A percentile compares a stretch with the other conserved stretches of the same genome.
Evolutionary conservation across 2,329 filamentous ascomycete species (phyloP).

Genomic region (Tolypocladium paradoxum): DNA sequence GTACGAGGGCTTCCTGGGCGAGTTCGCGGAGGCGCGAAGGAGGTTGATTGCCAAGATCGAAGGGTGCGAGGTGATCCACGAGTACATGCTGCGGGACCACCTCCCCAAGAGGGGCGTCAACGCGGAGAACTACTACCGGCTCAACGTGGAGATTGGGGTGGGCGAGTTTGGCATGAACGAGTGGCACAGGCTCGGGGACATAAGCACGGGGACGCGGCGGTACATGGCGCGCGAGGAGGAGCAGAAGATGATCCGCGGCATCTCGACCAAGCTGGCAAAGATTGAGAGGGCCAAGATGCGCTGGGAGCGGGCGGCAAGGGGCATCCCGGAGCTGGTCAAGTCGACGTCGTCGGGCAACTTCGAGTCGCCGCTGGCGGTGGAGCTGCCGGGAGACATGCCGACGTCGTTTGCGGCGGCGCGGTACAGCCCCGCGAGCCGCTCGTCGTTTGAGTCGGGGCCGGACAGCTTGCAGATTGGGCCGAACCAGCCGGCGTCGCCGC

Average conservation of each 20-base stretch:
- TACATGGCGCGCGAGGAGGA: slow-evolving; percentile 68
- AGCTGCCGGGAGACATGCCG: slow-evolving; percentile 47
- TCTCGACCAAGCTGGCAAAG: slow-evolving; percentile 72
- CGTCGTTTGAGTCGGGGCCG: slow-evolving; percentile 46
- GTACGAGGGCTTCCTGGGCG: slow-evolving; percentile 90
- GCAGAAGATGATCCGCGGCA: slow-evolving; percentile 64
- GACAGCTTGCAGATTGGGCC: slow-evolving; percentile 35
- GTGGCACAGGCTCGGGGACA: slow-evolving; percentile 87
- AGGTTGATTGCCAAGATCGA: slow-evolving; percentile 87
- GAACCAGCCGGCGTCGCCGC: slow-evolving; percentile 31
- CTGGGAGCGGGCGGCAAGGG: slow-evolving; percentile 39
- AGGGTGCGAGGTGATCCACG: slow-evolving; percentile 83
- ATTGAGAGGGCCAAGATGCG: slow-evolving; percentile 68
- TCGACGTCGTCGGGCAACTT: slow-evolving; percentile 28
- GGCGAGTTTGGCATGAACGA: slow-evolving; percentile 99
- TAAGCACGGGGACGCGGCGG: slow-evolving; percentile 80
- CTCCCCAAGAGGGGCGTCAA: slow-evolving; percentile 69
- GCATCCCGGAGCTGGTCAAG: slow-evolving; percentile 33
- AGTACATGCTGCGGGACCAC: slow-evolving; percentile 72
- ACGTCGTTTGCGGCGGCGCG: slow-evolving; percentile 24
- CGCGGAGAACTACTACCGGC: slow-evolving; percentile 81
- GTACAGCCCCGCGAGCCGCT: slow-evolving; percentile 29
- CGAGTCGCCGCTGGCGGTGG: slow-evolving; percentile 39
- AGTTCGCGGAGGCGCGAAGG: slow-evolving; percentile 81
- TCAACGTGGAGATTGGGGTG: slow-evolving; percentile 95